A percentile compares a stretch with the other conserved stretches of the same genome.
These are phyloP conservation scores for Ustilago vetiveriae DNA, from an alignment of 1,284 basidiomycete species.

Conservation along the genomic window DNA sequence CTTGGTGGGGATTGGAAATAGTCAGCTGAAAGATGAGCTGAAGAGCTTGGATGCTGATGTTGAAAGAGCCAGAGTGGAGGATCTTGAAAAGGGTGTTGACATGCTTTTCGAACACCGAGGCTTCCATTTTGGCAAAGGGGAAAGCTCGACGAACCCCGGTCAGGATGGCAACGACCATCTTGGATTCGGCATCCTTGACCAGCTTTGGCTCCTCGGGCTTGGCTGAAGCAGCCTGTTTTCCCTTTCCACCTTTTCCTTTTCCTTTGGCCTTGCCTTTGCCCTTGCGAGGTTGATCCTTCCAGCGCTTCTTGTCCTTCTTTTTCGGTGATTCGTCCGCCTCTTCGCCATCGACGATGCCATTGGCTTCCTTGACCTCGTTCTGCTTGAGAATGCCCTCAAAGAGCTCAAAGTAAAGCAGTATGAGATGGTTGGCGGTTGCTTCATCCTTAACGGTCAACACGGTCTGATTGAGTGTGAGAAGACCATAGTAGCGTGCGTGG, in stretches of 20 bases:
- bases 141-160: slow-evolving; percentile 95
- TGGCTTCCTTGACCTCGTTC: slow-evolving; percentile 58
- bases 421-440: slow-evolving; percentile 81
- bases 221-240: slow-evolving; percentile 15
- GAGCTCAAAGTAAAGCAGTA: slow-evolving; percentile 93
- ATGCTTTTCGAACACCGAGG: slow-evolving; percentile 80
- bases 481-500: slow-evolving; percentile 87
- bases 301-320: slow-evolving; percentile 68
- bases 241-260: slow-evolving; percentile 19
- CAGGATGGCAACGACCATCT: slow-evolving; percentile 87
- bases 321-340: slow-evolving; percentile 38
- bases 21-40: slow-evolving; percentile 87
- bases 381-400: slow-evolving; percentile 76
- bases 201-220: slow-evolving; percentile 47
- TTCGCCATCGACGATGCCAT: slow-evolving; percentile 50
- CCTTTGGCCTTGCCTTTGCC: slow-evolving; percentile 51
- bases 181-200: slow-evolving; percentile 74
- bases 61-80: slow-evolving; percentile 89
- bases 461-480: slow-evolving; percentile 94
- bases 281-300: slow-evolving; percentile 66
- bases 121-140: slow-evolving; percentile 82
- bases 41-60: slow-evolving; percentile 92
- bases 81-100: slow-evolving; percentile 95
- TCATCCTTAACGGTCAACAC: slow-evolving; percentile 76
- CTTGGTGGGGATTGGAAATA: slow-evolving; percentile 30